Evolutionary conservation across 2,329 filamentous ascomycete genomes (phyloP).

Genomic region (Juglanconis juglandina): DNA sequence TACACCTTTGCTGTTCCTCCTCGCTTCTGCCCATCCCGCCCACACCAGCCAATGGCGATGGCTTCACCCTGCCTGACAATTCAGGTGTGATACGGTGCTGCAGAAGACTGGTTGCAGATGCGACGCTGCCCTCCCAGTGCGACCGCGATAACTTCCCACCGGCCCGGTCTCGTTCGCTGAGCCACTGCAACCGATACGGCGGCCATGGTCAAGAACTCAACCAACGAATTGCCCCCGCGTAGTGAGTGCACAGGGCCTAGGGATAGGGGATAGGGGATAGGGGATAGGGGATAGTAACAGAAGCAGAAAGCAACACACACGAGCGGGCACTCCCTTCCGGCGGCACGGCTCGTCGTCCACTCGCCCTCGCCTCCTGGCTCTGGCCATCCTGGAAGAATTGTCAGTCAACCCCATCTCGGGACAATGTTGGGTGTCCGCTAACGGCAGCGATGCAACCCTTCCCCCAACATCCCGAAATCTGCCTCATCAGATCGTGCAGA

Average conservation of each 20-base stretch:
- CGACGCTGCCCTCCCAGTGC: background rate
- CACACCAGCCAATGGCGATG: conserved; percentile 10
- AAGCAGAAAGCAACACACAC: background rate
- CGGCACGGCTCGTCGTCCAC: background rate
- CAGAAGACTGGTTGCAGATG: background rate
- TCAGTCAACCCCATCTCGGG: background rate
- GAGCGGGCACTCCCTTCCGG: background rate
- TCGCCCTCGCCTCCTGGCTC: no score
- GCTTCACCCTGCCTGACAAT: conserved; percentile 1
- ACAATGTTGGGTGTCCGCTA: background rate
- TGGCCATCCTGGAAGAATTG: background rate
- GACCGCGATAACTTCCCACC: background rate
- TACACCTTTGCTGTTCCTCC: background rate
- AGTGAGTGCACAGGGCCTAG: background rate
- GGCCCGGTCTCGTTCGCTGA: background rate
- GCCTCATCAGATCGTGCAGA: conserved; percentile 5
- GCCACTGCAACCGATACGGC: background rate
- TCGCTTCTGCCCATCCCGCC: background rate
- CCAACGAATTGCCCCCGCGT: background rate
- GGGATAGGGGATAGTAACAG: no score
- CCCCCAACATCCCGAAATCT: background rate
- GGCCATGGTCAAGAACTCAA: background rate
- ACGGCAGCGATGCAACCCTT: background rate
- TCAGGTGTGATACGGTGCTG: conserved; percentile 11
- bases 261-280: no score